Base-by-base conservation (phyloP, 106 monocot species). In the Vanilla planifolia region DNA sequence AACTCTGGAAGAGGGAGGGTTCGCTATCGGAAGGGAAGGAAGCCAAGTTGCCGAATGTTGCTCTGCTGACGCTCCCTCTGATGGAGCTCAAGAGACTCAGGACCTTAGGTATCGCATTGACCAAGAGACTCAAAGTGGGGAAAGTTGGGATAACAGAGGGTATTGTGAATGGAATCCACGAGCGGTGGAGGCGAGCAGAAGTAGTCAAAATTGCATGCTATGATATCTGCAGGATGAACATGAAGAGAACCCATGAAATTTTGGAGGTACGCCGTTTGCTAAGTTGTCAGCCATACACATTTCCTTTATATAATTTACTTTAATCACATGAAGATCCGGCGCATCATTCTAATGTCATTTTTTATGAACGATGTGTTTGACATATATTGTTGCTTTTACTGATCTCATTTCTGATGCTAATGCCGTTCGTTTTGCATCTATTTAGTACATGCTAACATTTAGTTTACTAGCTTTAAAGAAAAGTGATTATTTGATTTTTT, bases 91-190 rank as follows among this genome's bases (percentile, higher is more conserved):
- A 48, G 73, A 74, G 92, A 64, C 52, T 98, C 48, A 62, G 84
- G 67, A 44, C 42, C 0, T 53, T 41, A 28, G 98, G 98, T 55
- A 80, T 98, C 21, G 61, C 67, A 65, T 4, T 88, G 25, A 63
- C 51, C 16, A 84, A 79, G 59, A 45, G 77, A 55, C 44, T 98
- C 23, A 92, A 84, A 67, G 72, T 98, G 20, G 98, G 98, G 20
- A 98, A 98, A 70, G 79, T 88, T 0, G 98, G 98, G 25, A 66
- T 98, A 33, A 98, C 98, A 0, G 98, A 98, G 60, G 92, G 98
- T 32, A 85, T 92, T 23, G 88, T 98, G 30, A 98, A 98, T 68
- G 88, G 92, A 45, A 98, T 98, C n/a, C 98, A 98, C 32, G 98
- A 98, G 64, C 60, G 98, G 40, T 98, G 98, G 98, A 17, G 79